A percentile compares a stretch with the other conserved stretches of the same genome.
These are phyloP conservation scores for Hymenoscyphus scutula DNA, from an alignment of 2,329 filamentous ascomycete genomes.

Conservation along the genomic window DNA sequence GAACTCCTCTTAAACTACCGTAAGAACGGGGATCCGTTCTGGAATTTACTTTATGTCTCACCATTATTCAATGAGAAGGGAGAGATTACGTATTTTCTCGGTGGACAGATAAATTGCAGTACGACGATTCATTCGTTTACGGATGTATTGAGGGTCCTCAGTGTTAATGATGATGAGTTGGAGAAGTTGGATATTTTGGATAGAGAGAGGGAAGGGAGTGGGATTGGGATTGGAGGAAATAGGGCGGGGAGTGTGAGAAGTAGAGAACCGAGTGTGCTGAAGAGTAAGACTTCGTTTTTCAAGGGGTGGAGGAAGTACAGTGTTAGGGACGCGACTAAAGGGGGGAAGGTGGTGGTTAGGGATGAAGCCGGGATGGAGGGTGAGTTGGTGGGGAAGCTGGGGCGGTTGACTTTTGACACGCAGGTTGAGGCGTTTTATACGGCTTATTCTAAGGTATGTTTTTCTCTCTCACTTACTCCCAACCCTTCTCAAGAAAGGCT, in stretches of 20 bases:
- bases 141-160: constrained; percentile 51
- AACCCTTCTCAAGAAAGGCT: background rate
- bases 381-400: constrained; percentile 38
- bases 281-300: constrained; percentile 27
- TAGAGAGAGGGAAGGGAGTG: too few species aligned
- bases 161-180: constrained; percentile 37
- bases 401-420: constrained; percentile 37
- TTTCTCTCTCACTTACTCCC: background rate
- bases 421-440: constrained; percentile 44
- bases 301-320: constrained; percentile 31
- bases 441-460: constrained; percentile 43
- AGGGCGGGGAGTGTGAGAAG: constrained; percentile 25
- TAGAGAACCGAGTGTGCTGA: constrained; percentile 6
- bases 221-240: constrained; percentile 14
- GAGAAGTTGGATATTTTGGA: constrained; percentile 25
- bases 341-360: constrained; percentile 16
- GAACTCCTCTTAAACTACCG: constrained; percentile 52
- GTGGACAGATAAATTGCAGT: constrained; percentile 57
- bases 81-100: constrained; percentile 51
- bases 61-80: constrained; percentile 50
- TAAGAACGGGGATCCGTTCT: constrained; percentile 52
- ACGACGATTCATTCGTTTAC: constrained; percentile 49
- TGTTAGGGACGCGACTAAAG: background rate
- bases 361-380: constrained; percentile 42
- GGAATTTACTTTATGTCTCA: constrained; percentile 55